phyloP scores from a whole-genome alignment of 441 rosid genomes.

The Breynia disticha region DNA sequence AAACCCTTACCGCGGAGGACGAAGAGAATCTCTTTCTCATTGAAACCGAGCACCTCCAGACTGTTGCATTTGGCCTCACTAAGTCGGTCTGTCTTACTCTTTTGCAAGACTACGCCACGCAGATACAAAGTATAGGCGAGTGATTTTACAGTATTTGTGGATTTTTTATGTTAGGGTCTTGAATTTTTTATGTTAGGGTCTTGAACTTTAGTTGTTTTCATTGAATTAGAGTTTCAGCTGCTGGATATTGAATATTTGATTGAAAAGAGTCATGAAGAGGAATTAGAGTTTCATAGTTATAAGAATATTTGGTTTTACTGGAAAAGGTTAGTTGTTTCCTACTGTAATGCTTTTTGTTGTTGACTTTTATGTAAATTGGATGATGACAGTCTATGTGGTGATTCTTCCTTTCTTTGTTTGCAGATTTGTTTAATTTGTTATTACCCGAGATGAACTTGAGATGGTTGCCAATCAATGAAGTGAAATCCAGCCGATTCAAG shows the following conservation, averaged over 20 bases:
- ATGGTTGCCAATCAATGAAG: too few relatives aligned
- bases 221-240: slow-evolving; percentile 65
- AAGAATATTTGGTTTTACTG: slow-evolving; percentile 82
- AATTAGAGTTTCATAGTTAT: slow-evolving; percentile 59
- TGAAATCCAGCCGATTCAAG: too few relatives aligned
- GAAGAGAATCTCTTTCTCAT: slow-evolving; percentile 70
- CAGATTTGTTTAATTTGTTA: too few relatives aligned
- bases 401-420: too few relatives aligned
- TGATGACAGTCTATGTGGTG: too few relatives aligned
- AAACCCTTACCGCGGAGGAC: slow-evolving; percentile 55
- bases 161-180: neutral
- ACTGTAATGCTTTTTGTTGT: too few relatives aligned
- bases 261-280: slow-evolving; percentile 44
- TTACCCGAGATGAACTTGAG: too few relatives aligned
- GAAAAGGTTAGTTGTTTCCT: slow-evolving; percentile 46
- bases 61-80: slow-evolving; percentile 44
- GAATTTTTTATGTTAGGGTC: neutral
- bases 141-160: neutral
- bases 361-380: too few relatives aligned
- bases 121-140: slow-evolving; percentile 57
- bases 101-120: slow-evolving; percentile 40
- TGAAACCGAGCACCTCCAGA: slow-evolving; percentile 64
- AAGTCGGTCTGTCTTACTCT: slow-evolving; percentile 76
- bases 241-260: slow-evolving; percentile 88
- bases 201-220: neutral